These are phyloP conservation scores for Leccinum disarticulatum DNA, from an alignment of 768 basidiomycete genomes.

Conservation along the genomic window DNA sequence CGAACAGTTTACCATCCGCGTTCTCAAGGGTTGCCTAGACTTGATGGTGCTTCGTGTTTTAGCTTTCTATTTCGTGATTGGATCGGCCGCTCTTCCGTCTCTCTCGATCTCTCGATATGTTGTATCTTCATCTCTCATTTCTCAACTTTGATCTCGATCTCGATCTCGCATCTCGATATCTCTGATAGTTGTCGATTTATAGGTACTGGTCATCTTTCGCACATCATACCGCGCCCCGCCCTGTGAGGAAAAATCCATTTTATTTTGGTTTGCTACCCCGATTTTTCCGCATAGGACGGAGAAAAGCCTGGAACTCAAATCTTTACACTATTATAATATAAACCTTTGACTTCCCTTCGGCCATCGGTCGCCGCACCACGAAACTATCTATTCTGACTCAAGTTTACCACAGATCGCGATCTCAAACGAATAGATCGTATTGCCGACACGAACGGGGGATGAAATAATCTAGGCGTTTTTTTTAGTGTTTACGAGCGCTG, in stretches of 20 bases:
- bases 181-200: neutral
- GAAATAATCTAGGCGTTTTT: neutral
- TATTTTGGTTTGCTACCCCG: neutral
- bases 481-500: neutral
- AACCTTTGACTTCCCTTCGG: neutral
- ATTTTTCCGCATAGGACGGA: neutral
- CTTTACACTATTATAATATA: neutral
- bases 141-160: neutral
- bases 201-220: neutral
- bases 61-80: neutral
- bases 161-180: neutral
- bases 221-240: neutral
- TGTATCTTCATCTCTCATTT: neutral
- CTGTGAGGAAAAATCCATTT: neutral
- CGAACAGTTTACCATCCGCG: neutral
- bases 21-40: neutral
- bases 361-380: neutral
- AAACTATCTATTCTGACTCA: neutral
- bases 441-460: neutral
- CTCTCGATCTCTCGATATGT: neutral
- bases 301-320: neutral
- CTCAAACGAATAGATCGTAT: neutral
- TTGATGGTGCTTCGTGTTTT: neutral
- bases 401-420: neutral
- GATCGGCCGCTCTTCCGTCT: neutral